Conservation (phyloP, 2,329 filamentous ascomycete genomes). For the Nemania sp. region DNA sequence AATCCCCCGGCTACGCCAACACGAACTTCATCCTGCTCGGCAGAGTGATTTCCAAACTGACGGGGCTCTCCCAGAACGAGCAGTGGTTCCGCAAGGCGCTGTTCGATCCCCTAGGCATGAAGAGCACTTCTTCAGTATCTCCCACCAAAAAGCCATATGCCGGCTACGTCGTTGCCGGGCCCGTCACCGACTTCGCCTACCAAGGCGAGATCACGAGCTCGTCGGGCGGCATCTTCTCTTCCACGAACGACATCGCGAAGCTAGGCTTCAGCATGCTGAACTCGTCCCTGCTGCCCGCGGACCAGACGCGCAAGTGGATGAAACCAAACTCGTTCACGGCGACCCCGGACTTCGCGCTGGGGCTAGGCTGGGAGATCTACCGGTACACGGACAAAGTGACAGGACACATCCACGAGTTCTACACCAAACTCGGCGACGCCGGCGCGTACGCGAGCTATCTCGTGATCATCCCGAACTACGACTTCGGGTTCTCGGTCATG, state of each 20-base stretch:
- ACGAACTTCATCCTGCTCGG: constrained; percentile 35
- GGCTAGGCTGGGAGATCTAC: constrained; percentile 45
- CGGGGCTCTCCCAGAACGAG: constrained; percentile 23
- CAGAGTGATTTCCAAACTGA: constrained; percentile 28
- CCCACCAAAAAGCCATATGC: constrained; percentile 24
- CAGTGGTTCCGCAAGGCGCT: constrained; percentile 28
- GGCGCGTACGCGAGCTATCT: constrained; percentile 41
- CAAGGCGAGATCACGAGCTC: constrained; percentile 26
- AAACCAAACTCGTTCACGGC: constrained; percentile 45
- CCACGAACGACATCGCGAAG: constrained; percentile 41
- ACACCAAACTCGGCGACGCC: constrained; percentile 40
- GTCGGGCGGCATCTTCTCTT: constrained; percentile 41
- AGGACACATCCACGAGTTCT: constrained; percentile 40
- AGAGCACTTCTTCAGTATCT: constrained; percentile 22
- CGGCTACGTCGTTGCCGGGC: constrained; percentile 28
- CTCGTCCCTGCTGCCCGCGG: constrained; percentile 39
- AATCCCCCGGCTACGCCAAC: constrained; percentile 32
- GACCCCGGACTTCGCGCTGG: constrained; percentile 39
- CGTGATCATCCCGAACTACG: constrained; percentile 41
- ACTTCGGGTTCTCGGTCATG: constrained; percentile 42
- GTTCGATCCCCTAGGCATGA: constrained; percentile 30
- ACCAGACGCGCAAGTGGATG: constrained; percentile 45
- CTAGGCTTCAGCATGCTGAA: constrained; percentile 45
- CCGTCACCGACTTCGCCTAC: constrained; percentile 8
- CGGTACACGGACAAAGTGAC: constrained; percentile 31